Evolutionary conservation across 345 rosid species (phyloP).

Genomic region (Cardamine occulta): DNA sequence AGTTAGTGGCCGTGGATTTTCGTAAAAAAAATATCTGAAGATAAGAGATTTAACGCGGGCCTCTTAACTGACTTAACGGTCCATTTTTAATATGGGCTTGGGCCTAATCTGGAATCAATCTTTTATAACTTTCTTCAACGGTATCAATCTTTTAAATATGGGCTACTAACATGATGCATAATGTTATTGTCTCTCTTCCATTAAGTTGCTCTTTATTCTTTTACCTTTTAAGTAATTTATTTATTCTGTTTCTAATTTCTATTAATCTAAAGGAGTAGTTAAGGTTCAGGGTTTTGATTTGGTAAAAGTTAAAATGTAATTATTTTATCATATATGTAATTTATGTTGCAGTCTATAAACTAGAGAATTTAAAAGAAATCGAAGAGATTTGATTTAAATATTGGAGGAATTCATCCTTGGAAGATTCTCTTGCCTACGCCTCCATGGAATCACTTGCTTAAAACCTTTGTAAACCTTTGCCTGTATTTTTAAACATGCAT

Average conservation of each 20-base stretch:
- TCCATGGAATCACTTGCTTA: constrained; percentile 71
- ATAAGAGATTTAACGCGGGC: constrained; percentile 36
- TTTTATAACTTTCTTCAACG: too few relatives aligned
- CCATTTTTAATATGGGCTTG: constrained; percentile 1
- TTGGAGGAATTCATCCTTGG: constrained; percentile 34
- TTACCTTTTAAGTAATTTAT: neutral
- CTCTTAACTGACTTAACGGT: constrained; percentile 35
- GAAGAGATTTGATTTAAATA: constrained; percentile 18
- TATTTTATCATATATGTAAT: neutral
- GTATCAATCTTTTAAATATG: too few relatives aligned
- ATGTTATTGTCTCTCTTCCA: too few relatives aligned
- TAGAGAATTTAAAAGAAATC: neutral
- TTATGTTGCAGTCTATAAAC: neutral
- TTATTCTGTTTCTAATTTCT: neutral
- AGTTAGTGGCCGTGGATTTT: constrained; percentile 29
- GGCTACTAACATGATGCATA: too few relatives aligned
- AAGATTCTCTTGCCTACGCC: constrained; percentile 51
- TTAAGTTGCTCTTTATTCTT: too few relatives aligned
- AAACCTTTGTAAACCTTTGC: constrained; percentile 57
- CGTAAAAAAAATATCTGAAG: constrained; percentile 26
- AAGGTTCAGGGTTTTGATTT: neutral
- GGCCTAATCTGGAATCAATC: neutral
- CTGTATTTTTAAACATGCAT: constrained; percentile 44
- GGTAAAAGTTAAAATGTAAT: neutral
- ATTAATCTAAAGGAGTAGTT: neutral